These are phyloP conservation scores for maize (Zea mays) DNA, from an alignment of 176 grass and related monocot species.

Conservation along the genomic window DNA sequence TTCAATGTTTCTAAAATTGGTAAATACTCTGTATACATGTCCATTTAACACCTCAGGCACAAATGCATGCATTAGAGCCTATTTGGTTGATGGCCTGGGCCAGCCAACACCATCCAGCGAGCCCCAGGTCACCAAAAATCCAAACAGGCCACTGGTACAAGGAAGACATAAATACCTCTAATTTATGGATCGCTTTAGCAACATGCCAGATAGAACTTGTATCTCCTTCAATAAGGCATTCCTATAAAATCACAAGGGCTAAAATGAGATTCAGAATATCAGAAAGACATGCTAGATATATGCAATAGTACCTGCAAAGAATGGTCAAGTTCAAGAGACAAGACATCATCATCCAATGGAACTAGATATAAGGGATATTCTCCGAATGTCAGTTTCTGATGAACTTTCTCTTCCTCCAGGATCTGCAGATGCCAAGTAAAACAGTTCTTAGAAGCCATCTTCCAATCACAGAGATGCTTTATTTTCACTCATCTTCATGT, in stretches of 20 bases:
- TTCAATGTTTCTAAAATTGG: constrained; percentile 13
- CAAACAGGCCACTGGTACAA: background rate
- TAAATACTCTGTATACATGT: constrained; percentile 5
- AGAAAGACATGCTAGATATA: constrained; percentile 18
- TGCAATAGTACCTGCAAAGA: constrained; percentile 65
- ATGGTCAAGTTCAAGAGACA: constrained; percentile 91
- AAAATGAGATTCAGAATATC: constrained; percentile 26
- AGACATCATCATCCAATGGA: constrained; percentile 86
- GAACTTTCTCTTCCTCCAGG: constrained; percentile 91
- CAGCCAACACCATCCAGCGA: background rate
- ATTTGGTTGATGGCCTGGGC: background rate
- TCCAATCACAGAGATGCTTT: background rate
- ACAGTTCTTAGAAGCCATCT: constrained; percentile 20
- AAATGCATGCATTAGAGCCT: constrained; percentile 7
- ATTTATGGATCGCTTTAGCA: constrained; percentile 92
- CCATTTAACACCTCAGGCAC: constrained; percentile 3
- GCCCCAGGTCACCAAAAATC: background rate
- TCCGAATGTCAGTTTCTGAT: constrained; percentile 71
- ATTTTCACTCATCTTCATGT: background rate
- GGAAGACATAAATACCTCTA: constrained; percentile 64
- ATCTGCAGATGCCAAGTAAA: constrained; percentile 52
- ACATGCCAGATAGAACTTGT: constrained; percentile 97
- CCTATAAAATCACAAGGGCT: constrained; percentile 53
- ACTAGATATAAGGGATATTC: constrained; percentile 90
- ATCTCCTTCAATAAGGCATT: constrained; percentile 83